Conservation (phyloP, 75 land plant genomes). For the Chamaecyparis obtusa region DNA sequence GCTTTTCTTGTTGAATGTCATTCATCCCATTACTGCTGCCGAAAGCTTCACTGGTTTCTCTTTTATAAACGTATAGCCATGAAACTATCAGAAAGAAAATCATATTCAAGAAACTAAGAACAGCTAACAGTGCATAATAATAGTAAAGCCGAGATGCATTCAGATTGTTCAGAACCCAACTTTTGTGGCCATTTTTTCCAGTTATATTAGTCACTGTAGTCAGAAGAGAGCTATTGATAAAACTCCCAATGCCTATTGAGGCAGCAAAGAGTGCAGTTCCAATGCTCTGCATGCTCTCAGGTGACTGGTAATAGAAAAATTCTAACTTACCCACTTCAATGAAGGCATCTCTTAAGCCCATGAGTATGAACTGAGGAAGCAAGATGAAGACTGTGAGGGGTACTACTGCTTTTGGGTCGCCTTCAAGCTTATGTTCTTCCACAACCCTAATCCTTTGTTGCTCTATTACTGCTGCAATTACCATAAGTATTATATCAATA, state of each 20-base stretch:
- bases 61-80: slow-evolving; percentile 60
- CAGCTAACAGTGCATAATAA: slow-evolving; percentile 70
- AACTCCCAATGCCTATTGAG: slow-evolving; percentile 54
- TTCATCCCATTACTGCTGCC: not conserved
- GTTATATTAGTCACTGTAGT: not conserved
- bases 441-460: slow-evolving; percentile 27
- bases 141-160: slow-evolving; percentile 70
- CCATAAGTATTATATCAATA: slow-evolving; percentile 33
- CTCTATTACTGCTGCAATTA: slow-evolving; percentile 38
- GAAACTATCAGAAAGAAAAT: slow-evolving; percentile 46
- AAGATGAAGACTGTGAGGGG: too few relatives aligned
- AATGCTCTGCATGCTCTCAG: too few relatives aligned
- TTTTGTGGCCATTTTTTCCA: not conserved
- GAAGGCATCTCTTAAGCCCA: too few relatives aligned
- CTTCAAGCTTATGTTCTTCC: slow-evolving; percentile 17
- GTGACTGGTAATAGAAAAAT: too few relatives aligned
- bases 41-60: slow-evolving; percentile 14
- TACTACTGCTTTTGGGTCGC: slow-evolving; percentile 1
- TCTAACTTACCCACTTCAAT: too few relatives aligned
- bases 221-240: not conserved
- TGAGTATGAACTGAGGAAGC: too few relatives aligned
- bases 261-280: slow-evolving; percentile 12
- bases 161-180: slow-evolving; percentile 10
- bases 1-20: not conserved
- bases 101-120: slow-evolving; percentile 51